A percentile compares a stretch with the other conserved stretches of the same genome.
phyloP scores from a whole-genome alignment of 1,284 basidiomycete genomes.

The Puccinia hordei region DNA sequence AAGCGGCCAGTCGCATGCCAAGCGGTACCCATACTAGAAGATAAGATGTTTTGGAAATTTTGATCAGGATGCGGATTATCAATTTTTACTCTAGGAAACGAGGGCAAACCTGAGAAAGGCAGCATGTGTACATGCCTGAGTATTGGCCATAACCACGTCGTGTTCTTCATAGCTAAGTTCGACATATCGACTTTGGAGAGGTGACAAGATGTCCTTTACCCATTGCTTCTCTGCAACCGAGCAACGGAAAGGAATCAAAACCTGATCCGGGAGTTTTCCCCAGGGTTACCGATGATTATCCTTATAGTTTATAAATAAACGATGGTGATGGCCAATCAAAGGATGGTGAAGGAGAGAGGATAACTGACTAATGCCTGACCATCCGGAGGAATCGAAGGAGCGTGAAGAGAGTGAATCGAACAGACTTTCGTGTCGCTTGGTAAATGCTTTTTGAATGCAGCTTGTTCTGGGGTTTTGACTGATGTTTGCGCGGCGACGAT shows the following conservation, averaged over 20 bases:
- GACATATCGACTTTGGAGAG: slow-evolving; percentile 84
- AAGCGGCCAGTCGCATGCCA: slow-evolving; percentile 79
- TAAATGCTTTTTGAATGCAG: slow-evolving; percentile 85
- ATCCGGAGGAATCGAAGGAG: slow-evolving; percentile 83
- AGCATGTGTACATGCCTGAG: slow-evolving; percentile 95
- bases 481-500: slow-evolving; percentile 95
- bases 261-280: slow-evolving; percentile 62
- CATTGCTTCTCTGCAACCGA: slow-evolving; percentile 72
- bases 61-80: no score
- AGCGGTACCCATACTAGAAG: slow-evolving; percentile 87
- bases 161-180: slow-evolving; percentile 94
- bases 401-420: slow-evolving; percentile 92
- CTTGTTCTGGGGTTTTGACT: slow-evolving; percentile 90
- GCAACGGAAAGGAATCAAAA: slow-evolving; percentile 85
- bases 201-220: slow-evolving; percentile 80
- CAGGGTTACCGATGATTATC: background rate
- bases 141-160: slow-evolving; percentile 93
- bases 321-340: background rate
- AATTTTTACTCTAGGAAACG: background rate
- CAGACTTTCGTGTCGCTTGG: slow-evolving; percentile 85
- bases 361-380: slow-evolving; percentile 73
- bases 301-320: slow-evolving; percentile 7
- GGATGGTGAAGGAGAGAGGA: background rate
- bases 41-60: background rate
- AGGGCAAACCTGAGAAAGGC: slow-evolving; percentile 80